These are phyloP conservation scores for Dictyostelium purpureum DNA, from an alignment of 78 protist species.

Conservation along the genomic window DNA sequence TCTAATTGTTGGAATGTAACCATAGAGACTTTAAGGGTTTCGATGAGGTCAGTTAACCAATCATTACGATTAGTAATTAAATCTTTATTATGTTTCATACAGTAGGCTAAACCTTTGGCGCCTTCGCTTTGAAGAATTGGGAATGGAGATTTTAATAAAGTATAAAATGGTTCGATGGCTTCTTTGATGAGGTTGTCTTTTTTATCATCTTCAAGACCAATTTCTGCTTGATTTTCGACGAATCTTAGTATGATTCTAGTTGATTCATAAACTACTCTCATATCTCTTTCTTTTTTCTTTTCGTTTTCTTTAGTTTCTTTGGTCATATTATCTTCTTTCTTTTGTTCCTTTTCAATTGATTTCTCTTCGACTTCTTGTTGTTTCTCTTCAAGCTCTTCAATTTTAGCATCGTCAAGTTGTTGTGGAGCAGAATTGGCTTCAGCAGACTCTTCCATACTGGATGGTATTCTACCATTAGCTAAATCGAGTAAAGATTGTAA, in stretches of 20 bases:
- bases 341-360: neutral
- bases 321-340: neutral
- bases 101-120: neutral
- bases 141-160: constrained; percentile 7
- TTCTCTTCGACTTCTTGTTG: neutral
- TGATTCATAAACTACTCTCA: constrained; percentile 47
- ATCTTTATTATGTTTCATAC: neutral
- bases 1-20: constrained; percentile 11
- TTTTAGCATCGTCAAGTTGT: constrained; percentile 24
- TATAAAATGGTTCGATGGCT: constrained; percentile 27
- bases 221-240: neutral
- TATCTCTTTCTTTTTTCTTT: constrained; percentile 31
- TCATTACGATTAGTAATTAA: neutral
- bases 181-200: neutral
- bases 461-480: constrained; percentile 38
- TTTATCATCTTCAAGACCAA: neutral
- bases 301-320: neutral
- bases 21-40: neutral
- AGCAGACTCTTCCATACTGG: constrained; percentile 31
- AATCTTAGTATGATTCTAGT: constrained; percentile 33
- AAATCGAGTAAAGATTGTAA: constrained; percentile 14
- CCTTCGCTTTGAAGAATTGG: constrained; percentile 44
- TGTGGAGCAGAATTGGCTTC: neutral
- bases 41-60: neutral
- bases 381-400: constrained; percentile 7